phyloP scores from a whole-genome alignment of 2,329 filamentous ascomycete species.

The Aspergillus fructus region DNA sequence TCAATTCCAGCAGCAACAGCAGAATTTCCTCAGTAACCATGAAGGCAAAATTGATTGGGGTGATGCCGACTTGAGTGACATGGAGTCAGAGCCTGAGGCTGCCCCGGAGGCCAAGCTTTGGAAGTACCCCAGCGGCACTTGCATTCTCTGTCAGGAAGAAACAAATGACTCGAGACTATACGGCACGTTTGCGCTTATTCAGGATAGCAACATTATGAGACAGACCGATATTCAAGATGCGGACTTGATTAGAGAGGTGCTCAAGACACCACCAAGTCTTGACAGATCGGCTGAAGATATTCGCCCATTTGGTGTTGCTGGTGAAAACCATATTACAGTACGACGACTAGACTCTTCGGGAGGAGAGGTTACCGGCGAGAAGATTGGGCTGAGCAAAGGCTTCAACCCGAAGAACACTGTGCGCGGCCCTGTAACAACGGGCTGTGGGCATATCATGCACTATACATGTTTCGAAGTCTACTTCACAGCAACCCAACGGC shows the following conservation, averaged over 20 bases:
- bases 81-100: constrained; percentile 50
- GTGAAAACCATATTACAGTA: constrained; percentile 77
- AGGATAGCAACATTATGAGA: constrained; percentile 79
- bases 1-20: constrained; percentile 96
- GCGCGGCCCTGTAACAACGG: constrained; percentile 78
- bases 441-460: constrained; percentile 98
- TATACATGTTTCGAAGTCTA: constrained; percentile 94
- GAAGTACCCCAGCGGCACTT: constrained; percentile 90
- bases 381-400: constrained; percentile 83
- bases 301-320: constrained; percentile 86
- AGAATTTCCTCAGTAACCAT: constrained; percentile 83
- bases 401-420: constrained; percentile 69
- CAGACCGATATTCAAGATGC: constrained; percentile 80
- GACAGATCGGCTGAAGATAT: constrained; percentile 81
- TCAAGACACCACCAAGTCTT: constrained; percentile 73
- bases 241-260: constrained; percentile 81
- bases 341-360: constrained; percentile 74
- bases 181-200: constrained; percentile 88
- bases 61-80: constrained; percentile 72
- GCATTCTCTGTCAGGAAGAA: constrained; percentile 95
- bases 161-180: constrained; percentile 86
- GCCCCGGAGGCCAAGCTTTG: constrained; percentile 70
- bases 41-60: constrained; percentile 85
- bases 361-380: constrained; percentile 68
- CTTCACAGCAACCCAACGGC: constrained; percentile 75